Evolutionary conservation across 2,329 filamentous ascomycete genomes (phyloP), one percentile per base, ranked within the genome.

Genomic region (Rutstroemia sydowiana): DNA sequence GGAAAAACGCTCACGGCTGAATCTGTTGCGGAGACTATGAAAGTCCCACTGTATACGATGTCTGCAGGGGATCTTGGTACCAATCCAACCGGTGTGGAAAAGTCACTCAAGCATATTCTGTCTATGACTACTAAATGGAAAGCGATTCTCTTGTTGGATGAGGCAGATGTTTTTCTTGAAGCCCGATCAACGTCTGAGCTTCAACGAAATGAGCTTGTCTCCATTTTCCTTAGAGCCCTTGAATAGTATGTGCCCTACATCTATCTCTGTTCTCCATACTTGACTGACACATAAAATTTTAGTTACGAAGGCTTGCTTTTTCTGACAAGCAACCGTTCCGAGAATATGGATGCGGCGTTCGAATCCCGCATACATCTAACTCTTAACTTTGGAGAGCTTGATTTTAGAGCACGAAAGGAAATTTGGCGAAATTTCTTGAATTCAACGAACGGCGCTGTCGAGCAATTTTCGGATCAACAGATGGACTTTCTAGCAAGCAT

Each of bases 111-210:
- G 40, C 51, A 78, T 55, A 84, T 86, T 51, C 74, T 91, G 53
- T 82, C 87, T 61, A 82, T 91, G 55, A 85, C 85, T 1, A 81
- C 86, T 55, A 76, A 76, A 1, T 88, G 85, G 85, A 82, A 84
- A 42, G 84, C 84, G 16, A 0, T 41, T 13, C 14, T 16, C 10
- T 41, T 18, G 55, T 46, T 88, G 1, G 85, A 88, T 62, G 85
- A 88, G 69, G 84, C 79, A 20, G 81, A 84, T 59, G 76, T 82
- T n/a, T 83, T 83, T 68, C 61, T 69, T 1, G 63, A 67, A 45
- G 57, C 58, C 3, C 57, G 57, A 40, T 54, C 55, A 8, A 53
- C 61, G 5, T 57, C 66, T 48, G 66, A 70, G 55, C 59, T 71
- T 3, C 61, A 69, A 52, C 66, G 70, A 43, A 74, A 74, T 62